A percentile compares a stretch with the other conserved stretches of the same genome.
phyloP scores from a whole-genome alignment of 2,329 filamentous ascomycete species.

The Aspergillus spinulosporus region DNA sequence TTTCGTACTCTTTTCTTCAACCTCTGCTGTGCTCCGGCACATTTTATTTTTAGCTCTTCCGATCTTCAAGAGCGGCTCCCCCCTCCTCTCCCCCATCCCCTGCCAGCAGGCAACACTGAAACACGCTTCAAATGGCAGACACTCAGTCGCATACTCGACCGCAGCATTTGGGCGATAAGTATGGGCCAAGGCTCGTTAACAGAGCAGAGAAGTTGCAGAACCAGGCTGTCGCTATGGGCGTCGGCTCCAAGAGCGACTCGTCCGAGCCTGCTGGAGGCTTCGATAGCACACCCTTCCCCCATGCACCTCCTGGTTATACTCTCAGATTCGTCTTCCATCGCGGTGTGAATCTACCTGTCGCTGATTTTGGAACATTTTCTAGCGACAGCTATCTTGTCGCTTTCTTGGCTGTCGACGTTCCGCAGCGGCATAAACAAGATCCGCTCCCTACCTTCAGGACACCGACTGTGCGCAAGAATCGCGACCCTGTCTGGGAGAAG shows the following conservation, averaged over 20 bases:
- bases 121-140: conserved; percentile 17
- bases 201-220: conserved; percentile 43
- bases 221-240: conserved; percentile 31
- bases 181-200: conserved; percentile 41
- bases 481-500: conserved; percentile 77
- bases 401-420: conserved; percentile 70
- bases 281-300: conserved; percentile 74
- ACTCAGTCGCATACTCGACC: conserved; percentile 23
- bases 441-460: conserved; percentile 73
- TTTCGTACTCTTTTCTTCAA: not conserved
- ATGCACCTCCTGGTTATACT: conserved; percentile 75
- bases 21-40: not conserved
- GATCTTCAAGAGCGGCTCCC: not conserved
- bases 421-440: conserved; percentile 81
- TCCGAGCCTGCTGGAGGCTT: conserved; percentile 70
- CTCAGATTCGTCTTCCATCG: conserved; percentile 80
- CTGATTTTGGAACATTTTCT: conserved; percentile 73
- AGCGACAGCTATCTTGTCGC: conserved; percentile 82
- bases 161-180: conserved; percentile 33
- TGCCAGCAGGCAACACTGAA: conserved; percentile 12
- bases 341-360: conserved; percentile 77
- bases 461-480: conserved; percentile 69
- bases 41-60: not conserved
- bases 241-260: conserved; percentile 12
- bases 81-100: not conserved